These are phyloP conservation scores for Cordyceps pruinosa DNA, from an alignment of 2,329 filamentous ascomycete genomes.

Conservation along the genomic window DNA sequence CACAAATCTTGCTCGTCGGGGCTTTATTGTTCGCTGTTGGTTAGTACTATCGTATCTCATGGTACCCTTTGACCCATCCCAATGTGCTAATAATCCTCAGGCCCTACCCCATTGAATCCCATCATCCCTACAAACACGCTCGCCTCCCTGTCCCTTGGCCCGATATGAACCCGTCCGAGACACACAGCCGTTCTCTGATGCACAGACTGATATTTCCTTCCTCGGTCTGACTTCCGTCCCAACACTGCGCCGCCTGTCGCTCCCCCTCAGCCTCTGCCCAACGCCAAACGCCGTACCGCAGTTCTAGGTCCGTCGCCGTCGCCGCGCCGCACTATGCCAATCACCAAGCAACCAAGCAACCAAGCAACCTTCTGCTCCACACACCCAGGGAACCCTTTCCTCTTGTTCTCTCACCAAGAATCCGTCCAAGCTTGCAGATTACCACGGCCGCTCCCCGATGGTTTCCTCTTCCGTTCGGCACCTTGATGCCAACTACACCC, in stretches of 20 bases:
- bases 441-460: too few species aligned
- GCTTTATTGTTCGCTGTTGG: too few species aligned
- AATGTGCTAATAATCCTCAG: too few species aligned
- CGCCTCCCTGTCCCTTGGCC: background rate
- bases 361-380: background rate
- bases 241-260: background rate
- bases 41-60: too few species aligned
- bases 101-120: too few species aligned
- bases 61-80: too few species aligned
- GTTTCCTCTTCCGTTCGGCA: too few species aligned
- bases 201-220: background rate
- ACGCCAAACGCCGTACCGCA: background rate
- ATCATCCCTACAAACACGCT: background rate
- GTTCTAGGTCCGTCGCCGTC: background rate
- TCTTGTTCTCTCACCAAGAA: too few species aligned
- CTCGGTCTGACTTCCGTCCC: background rate
- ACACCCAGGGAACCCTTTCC: background rate
- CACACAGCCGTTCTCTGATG: background rate
- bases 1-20: too few species aligned
- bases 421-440: too few species aligned
- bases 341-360: background rate
- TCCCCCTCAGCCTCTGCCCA: background rate
- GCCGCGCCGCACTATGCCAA: too few species aligned
- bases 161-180: conserved; percentile 1
- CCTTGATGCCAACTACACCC: too few species aligned